Base-by-base conservation (phyloP, 1,284 basidiomycete species). In the Austropuccinia psidii region DNA sequence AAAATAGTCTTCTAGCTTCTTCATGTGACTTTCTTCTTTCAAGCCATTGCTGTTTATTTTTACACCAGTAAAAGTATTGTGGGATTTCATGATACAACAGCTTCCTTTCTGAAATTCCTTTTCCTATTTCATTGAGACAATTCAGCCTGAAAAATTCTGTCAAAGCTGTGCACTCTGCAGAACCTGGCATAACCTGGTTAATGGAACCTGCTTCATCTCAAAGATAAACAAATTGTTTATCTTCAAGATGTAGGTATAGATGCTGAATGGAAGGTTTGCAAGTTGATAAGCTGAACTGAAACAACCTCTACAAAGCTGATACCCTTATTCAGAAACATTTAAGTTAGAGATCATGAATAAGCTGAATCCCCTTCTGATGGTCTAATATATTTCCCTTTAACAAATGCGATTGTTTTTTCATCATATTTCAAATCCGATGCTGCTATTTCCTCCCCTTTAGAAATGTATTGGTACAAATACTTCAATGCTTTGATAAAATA, bases 401-500 rank as follows among this genome's bases (percentile, higher is more conserved):
- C n/a, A n/a, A n/a, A n/a, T n/a, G n/a, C n/a, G n/a, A n/a, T n/a
- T n/a, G n/a, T n/a, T n/a, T n/a, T n/a, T 76, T 84, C 78, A 9
- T 47, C 54, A 2, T 52, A 6, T 5, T 50, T 45, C 2, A 57
- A 35, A n/a, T 55, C 52, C 7, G 84, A 52, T 3, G 81, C 79
- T 0, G 79, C 79, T 0, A 79, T 76, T 76, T 85, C 84, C 27
- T 76, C 67, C 0, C 85, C 85, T 75, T 85, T 85, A 74, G 83
- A 80, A 49, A 84, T 80, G 75, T 85, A 85, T 74, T 85, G 85
- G 79, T 81, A 81, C 2, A 82, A 73, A 74, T 85, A 85, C 75
- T 85, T 84, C 74, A 83, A 64, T 0, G 81, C 78, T 0, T 69
- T 70, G 29, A 84, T 73, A 0, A 77, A 79, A 6, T 78, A 75